Base-by-base conservation (phyloP, 2,329 filamentous ascomycete species). In the Beauveria brongniartii region DNA sequence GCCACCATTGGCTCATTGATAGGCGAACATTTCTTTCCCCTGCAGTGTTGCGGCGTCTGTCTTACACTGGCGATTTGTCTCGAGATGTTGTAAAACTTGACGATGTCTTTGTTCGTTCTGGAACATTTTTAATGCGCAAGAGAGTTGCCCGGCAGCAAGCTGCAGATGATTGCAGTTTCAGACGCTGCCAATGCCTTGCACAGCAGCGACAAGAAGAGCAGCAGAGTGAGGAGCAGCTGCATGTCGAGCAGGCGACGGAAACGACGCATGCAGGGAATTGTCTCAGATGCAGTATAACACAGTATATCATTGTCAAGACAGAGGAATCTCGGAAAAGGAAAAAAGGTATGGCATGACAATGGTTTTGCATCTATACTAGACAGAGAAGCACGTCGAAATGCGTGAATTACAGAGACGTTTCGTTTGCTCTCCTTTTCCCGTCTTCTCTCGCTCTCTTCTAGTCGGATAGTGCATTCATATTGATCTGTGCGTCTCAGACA, bases 241-340 rank as follows among this genome's bases (percentile, higher is more conserved):
- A 59, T 59, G 40, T 26, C 24, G 6, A 20, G 30, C 18, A 18
- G 30, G 47, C 26, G n/a, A 24, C n/a, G 28, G 22, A 37, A 59
- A 30, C 57, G 50, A 47, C 40, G 28, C 57, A 26, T 54, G 57
- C 57, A 59, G 54, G 50, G 53, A 54, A 28, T 20, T 59, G 57
- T 59, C 48, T 59, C 57, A 59, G 48, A 43, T 40, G 51, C 57
- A 8, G 47, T 30, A 57, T 16, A 28, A 53, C n/a, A 57, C 18
- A 22, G 30, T 20, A 26, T 26, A 48, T 26, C 18, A 34, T 20
- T 30, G 12, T 18, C 7, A 46, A 5, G 54, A 28, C 12, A 30
- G 24, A 55, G 20, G 40, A 6, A 54, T n/a, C 16, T 7, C 20
- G 18, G 5, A 28, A 16, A 18, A 12, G 18, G 5, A 4, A 16